Percentiles rank a stretch among this genome's conserved stretches.
Conservation (phyloP, 2,329 filamentous ascomycete species). For the Leptodontidium sp. region DNA sequence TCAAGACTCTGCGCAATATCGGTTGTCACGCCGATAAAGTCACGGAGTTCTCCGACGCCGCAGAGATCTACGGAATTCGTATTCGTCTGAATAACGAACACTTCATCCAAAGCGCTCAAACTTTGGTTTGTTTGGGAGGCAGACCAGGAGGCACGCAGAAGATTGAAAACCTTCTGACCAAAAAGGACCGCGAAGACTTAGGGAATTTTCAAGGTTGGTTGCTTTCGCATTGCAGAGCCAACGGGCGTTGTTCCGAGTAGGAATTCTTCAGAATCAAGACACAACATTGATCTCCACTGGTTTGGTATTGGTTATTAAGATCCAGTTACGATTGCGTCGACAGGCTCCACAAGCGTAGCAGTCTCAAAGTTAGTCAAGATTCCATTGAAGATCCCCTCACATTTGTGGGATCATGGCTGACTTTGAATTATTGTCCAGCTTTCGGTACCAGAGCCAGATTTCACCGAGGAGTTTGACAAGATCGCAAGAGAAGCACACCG, state of each 20-base stretch:
- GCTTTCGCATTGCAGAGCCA: not conserved
- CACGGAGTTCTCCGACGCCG: not conserved
- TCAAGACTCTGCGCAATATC: not conserved
- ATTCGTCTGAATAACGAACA: not conserved
- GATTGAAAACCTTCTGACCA: slow-evolving; percentile 1
- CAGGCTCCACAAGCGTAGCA: not conserved
- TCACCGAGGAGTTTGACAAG: not conserved
- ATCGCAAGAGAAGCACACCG: not conserved
- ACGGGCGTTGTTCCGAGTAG: not conserved
- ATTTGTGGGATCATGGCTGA: too few species aligned
- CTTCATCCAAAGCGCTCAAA: not conserved
- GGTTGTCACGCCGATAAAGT: not conserved
- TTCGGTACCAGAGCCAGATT: not conserved
- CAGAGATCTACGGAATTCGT: not conserved
- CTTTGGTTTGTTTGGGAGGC: not conserved
- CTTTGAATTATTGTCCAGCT: not conserved
- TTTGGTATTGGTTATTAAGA: not conserved
- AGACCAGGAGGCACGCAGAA: slow-evolving; percentile 2
- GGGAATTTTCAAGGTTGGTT: not conserved
- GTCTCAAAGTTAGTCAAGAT: not conserved
- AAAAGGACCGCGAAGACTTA: not conserved
- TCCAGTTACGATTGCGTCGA: not conserved
- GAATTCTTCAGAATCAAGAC: slow-evolving; percentile 4
- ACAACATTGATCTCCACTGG: slow-evolving; percentile 3
- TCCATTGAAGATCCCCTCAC: not conserved